Conservation (phyloP, 805 yeast species). For the Cyberlindnera xishuangbannaensis region DNA sequence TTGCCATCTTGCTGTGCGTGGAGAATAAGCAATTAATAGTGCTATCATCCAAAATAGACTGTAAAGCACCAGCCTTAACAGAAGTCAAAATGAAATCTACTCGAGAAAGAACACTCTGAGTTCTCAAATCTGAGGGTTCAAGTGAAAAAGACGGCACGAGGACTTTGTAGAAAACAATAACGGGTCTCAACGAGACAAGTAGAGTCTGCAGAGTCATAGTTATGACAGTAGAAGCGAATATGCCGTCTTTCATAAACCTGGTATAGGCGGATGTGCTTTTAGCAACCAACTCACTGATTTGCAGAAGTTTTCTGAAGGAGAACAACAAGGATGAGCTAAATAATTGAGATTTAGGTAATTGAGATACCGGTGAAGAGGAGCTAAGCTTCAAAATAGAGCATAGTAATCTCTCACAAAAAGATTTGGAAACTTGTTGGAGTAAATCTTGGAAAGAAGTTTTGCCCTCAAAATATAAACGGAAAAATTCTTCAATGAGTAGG, state of each 20-base stretch:
- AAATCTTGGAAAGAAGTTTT: constrained; percentile 3
- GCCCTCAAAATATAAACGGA: constrained; percentile 6
- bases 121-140: not conserved
- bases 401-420: constrained; percentile 7
- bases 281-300: not conserved
- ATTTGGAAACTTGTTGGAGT: constrained; percentile 3
- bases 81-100: constrained; percentile 11
- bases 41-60: constrained; percentile 1
- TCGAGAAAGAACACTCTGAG: constrained; percentile 1
- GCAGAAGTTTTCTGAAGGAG: constrained; percentile 3
- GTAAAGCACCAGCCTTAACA: constrained; percentile 8
- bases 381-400: constrained; percentile 1
- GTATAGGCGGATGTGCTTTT: not conserved
- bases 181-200: constrained; percentile 16
- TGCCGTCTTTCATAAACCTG: constrained; percentile 1
- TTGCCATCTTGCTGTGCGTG: not conserved
- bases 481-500: constrained; percentile 9
- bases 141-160: constrained; percentile 14
- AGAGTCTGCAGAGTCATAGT: constrained; percentile 9
- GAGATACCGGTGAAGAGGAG: not conserved
- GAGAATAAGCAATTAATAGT: constrained; percentile 1
- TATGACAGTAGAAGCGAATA: constrained; percentile 6
- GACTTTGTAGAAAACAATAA: constrained; percentile 20
- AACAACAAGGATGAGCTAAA: not conserved
- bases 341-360: not conserved